Evolutionary conservation across 106 monocot genomes (phyloP).

Genomic region (Allium cepa): DNA sequence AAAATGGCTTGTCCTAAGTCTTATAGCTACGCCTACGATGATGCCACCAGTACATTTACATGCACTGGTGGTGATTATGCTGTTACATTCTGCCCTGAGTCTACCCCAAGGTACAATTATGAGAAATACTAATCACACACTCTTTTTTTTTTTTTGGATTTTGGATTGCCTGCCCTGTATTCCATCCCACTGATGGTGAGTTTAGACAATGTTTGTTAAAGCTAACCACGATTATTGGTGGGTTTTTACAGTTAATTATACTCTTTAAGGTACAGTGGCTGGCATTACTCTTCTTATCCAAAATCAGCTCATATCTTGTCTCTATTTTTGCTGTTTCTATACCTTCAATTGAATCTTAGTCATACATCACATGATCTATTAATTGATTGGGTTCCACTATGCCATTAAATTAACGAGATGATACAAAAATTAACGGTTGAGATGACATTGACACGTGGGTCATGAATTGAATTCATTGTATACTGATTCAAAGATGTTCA

Average conservation of each 20-base stretch:
- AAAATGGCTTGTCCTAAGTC: constrained; percentile 11
- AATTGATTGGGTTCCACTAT: too few species aligned
- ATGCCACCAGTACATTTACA: constrained; percentile 14
- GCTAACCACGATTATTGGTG: not conserved
- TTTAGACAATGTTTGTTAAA: not conserved
- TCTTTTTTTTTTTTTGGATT: not conserved
- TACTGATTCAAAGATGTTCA: not conserved
- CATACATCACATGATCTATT: too few species aligned
- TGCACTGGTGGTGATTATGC: constrained; percentile 5
- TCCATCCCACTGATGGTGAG: not conserved
- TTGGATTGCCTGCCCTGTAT: not conserved
- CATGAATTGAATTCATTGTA: not conserved
- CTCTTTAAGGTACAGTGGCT: not conserved
- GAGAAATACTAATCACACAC: too few species aligned
- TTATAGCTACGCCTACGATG: constrained; percentile 19
- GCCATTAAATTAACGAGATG: not conserved
- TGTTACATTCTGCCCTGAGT: constrained; percentile 14
- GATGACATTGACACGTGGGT: not conserved
- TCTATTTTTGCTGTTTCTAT: too few species aligned
- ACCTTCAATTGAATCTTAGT: too few species aligned
- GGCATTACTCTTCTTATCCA: too few species aligned
- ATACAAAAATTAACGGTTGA: not conserved
- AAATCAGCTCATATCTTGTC: too few species aligned
- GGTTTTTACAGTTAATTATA: not conserved
- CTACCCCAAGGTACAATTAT: not conserved